These are phyloP conservation scores for Exophiala mesophila DNA, from an alignment of 2,329 filamentous ascomycete species.

Conservation along the genomic window DNA sequence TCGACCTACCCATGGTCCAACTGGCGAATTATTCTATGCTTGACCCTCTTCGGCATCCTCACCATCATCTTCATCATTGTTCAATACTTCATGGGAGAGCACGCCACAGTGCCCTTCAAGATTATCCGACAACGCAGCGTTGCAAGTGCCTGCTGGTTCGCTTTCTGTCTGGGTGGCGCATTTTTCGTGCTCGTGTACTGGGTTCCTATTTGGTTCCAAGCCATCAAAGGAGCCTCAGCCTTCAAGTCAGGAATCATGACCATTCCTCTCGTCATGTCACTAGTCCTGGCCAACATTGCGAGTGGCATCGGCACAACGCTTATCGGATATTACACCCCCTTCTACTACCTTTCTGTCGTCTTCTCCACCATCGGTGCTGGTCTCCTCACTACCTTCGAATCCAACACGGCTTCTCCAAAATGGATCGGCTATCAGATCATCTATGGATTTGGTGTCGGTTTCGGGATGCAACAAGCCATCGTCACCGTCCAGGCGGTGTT, in stretches of 20 bases:
- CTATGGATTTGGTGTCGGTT: constrained; percentile 33
- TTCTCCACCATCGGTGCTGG: constrained; percentile 38
- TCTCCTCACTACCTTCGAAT: constrained; percentile 36
- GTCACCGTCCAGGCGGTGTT: constrained; percentile 40
- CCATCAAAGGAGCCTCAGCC: constrained; percentile 39
- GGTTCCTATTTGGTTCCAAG: constrained; percentile 46
- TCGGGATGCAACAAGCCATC: constrained; percentile 37
- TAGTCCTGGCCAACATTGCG: constrained; percentile 34
- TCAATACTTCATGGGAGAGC: constrained; percentile 44
- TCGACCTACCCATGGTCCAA: constrained; percentile 43
- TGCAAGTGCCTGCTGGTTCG: constrained; percentile 30
- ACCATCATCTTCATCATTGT: constrained; percentile 44
- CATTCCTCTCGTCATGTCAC: constrained; percentile 36
- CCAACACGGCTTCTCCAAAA: constrained; percentile 30
- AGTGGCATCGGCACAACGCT: constrained; percentile 32
- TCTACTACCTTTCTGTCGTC: constrained; percentile 34
- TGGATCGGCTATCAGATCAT: constrained; percentile 40
- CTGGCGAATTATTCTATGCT: constrained; percentile 43
- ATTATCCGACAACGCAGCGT: constrained; percentile 46
- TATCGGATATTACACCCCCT: constrained; percentile 39
- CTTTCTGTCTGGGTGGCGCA: constrained; percentile 34
- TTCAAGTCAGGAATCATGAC: constrained; percentile 43
- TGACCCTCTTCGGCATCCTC: constrained; percentile 43
- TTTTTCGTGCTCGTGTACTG: constrained; percentile 41
- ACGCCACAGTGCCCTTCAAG: constrained; percentile 47